phyloP scores from a whole-genome alignment of 257 asterid species.

The Jacaranda mimosifolia region DNA sequence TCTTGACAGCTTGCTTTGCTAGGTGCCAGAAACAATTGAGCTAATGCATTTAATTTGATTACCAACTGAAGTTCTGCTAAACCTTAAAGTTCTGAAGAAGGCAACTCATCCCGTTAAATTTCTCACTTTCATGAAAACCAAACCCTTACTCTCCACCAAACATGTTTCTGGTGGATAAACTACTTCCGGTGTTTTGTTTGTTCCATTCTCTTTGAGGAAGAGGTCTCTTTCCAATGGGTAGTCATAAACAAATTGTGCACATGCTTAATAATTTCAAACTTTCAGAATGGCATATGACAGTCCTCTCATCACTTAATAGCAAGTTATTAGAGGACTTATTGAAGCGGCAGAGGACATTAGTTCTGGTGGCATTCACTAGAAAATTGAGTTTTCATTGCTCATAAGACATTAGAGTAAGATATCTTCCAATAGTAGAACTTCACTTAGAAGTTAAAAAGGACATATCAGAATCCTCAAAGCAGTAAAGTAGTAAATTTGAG shows the following conservation, averaged over 20 bases:
- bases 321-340: not conserved
- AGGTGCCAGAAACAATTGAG: too few species aligned
- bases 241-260: not conserved
- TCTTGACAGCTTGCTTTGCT: too few species aligned
- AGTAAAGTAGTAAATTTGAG: too few species aligned
- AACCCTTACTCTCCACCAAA: too few species aligned
- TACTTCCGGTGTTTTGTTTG: not conserved
- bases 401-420: too few species aligned
- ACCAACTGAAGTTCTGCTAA: too few species aligned
- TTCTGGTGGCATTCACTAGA: not conserved
- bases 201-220: not conserved
- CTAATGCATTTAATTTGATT: too few species aligned
- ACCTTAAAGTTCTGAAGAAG: too few species aligned
- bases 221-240: not conserved
- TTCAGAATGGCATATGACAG: not conserved
- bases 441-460: not conserved
- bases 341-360: not conserved
- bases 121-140: too few species aligned
- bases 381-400: conserved; percentile 15
- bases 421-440: too few species aligned
- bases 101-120: too few species aligned
- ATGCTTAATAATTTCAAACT: not conserved
- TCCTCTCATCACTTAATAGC: not conserved
- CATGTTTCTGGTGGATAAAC: not conserved
- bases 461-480: not conserved